phyloP scores from a whole-genome alignment of 2,329 filamentous ascomycete species.

The Neonectria ditissima region DNA sequence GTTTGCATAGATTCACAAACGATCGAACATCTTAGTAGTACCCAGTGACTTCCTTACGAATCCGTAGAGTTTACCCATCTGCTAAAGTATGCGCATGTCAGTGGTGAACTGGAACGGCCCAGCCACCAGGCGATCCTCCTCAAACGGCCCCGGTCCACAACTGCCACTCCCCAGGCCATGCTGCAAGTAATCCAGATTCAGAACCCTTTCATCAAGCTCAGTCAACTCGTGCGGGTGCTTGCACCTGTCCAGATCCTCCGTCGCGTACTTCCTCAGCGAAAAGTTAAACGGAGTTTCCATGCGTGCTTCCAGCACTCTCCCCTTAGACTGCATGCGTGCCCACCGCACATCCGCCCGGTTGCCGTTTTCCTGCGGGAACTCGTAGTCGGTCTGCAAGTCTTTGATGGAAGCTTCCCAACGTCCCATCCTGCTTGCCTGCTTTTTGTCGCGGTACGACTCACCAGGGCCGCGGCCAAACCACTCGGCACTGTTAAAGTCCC shows the following conservation, averaged over 20 bases:
- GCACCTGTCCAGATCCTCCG: background rate
- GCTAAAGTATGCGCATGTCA: no score
- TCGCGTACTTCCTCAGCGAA: background rate
- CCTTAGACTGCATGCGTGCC: background rate
- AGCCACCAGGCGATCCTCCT: background rate
- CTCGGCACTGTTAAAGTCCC: background rate
- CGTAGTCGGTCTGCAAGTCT: constrained; percentile 1
- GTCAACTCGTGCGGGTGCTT: constrained; percentile 4
- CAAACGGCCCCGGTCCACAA: constrained; percentile 11
- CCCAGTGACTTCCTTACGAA: no score
- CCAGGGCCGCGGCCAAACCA: background rate
- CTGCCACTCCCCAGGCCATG: constrained; percentile 3
- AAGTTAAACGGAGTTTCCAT: constrained; percentile 6
- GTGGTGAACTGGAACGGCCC: constrained; percentile 3
- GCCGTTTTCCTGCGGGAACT: constrained; percentile 10
- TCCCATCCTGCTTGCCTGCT: background rate
- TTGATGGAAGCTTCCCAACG: background rate
- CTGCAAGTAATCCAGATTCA: constrained; percentile 7
- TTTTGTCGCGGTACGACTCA: background rate
- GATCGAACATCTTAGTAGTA: no score
- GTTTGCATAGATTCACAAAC: no score
- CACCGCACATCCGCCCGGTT: constrained; percentile 1
- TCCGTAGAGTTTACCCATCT: no score
- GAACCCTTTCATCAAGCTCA: background rate
- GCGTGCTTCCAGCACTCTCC: background rate